Percentiles rank a stretch among this genome's conserved stretches.
Evolutionary conservation across 768 basidiomycete species (phyloP).

Genomic region (Suillus fuscotomentosus): DNA sequence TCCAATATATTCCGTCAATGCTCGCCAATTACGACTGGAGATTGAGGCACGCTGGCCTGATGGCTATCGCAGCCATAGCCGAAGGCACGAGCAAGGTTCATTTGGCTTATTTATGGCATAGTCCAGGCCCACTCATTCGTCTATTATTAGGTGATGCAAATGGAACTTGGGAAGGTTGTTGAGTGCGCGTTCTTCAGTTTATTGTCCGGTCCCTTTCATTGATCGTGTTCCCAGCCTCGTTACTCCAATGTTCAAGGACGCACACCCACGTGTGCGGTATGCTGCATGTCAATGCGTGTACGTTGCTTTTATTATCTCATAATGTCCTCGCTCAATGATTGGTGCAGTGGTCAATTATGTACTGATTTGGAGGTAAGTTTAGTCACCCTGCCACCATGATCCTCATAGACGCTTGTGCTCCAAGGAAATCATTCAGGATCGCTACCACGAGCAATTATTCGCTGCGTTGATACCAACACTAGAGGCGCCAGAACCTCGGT

Average conservation of each 20-base stretch:
- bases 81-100: slow-evolving; percentile 77
- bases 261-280: slow-evolving; percentile 69
- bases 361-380: slow-evolving; percentile 76
- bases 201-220: neutral
- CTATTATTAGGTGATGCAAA: slow-evolving; percentile 61
- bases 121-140: slow-evolving; percentile 5
- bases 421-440: slow-evolving; percentile 76
- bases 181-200: slow-evolving; percentile 50
- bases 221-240: slow-evolving; percentile 51
- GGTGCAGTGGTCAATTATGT: slow-evolving; percentile 76
- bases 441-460: slow-evolving; percentile 68
- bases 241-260: slow-evolving; percentile 72
- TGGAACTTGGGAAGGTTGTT: slow-evolving; percentile 79
- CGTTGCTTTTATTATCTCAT: slow-evolving; percentile 25
- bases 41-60: slow-evolving; percentile 78
- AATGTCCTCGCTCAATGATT: slow-evolving; percentile 4
- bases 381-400: neutral
- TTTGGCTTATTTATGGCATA: neutral
- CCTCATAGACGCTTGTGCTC: neutral
- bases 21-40: slow-evolving; percentile 83
- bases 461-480: slow-evolving; percentile 68
- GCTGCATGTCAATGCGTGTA: slow-evolving; percentile 88
- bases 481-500: slow-evolving; percentile 75
- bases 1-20: slow-evolving; percentile 83
- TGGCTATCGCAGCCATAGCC: slow-evolving; percentile 83